These are phyloP conservation scores for Talaromyces stipitatus DNA, from an alignment of 495 filamentous ascomycete genomes.

Conservation along the genomic window DNA sequence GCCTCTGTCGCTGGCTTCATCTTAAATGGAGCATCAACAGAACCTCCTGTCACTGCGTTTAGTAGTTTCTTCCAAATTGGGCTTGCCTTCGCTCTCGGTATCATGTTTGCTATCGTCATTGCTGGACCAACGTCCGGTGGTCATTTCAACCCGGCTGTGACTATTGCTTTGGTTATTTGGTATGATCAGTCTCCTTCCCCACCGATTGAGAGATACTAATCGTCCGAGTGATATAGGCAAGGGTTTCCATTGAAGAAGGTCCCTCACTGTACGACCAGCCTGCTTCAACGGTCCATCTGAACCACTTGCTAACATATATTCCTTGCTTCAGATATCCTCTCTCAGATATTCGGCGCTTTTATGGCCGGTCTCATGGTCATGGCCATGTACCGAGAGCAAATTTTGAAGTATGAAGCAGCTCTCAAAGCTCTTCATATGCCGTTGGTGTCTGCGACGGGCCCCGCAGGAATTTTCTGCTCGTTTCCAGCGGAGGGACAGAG, in stretches of 20 bases:
- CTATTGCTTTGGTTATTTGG: slow-evolving; percentile 41
- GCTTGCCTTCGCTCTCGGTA: slow-evolving; percentile 42
- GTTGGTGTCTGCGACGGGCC: slow-evolving; percentile 36
- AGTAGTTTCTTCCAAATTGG: slow-evolving; percentile 42
- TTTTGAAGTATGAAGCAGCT: slow-evolving; percentile 27
- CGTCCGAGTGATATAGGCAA: slow-evolving; percentile 14
- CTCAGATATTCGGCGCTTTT: slow-evolving; percentile 45
- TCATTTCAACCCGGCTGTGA: slow-evolving; percentile 46
- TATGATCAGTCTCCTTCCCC: background rate
- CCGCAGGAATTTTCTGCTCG: slow-evolving; percentile 38
- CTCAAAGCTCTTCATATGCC: slow-evolving; percentile 16
- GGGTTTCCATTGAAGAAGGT: slow-evolving; percentile 47
- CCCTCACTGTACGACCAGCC: slow-evolving; percentile 21
- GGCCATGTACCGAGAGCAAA: slow-evolving; percentile 42
- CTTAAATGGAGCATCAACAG: slow-evolving; percentile 21
- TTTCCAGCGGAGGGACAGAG: slow-evolving; percentile 34
- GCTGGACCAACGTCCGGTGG: slow-evolving; percentile 44
- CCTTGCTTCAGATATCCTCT: slow-evolving; percentile 31
- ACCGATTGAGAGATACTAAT: background rate
- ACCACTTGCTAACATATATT: background rate
- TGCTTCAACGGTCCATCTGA: slow-evolving; percentile 24
- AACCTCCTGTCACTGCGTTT: slow-evolving; percentile 22
- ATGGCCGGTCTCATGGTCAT: slow-evolving; percentile 41
- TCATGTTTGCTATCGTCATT: slow-evolving; percentile 47
- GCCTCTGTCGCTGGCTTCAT: slow-evolving; percentile 37